phyloP scores from a whole-genome alignment of 2,329 filamentous ascomycete species.

The Ophiostoma ips region DNA sequence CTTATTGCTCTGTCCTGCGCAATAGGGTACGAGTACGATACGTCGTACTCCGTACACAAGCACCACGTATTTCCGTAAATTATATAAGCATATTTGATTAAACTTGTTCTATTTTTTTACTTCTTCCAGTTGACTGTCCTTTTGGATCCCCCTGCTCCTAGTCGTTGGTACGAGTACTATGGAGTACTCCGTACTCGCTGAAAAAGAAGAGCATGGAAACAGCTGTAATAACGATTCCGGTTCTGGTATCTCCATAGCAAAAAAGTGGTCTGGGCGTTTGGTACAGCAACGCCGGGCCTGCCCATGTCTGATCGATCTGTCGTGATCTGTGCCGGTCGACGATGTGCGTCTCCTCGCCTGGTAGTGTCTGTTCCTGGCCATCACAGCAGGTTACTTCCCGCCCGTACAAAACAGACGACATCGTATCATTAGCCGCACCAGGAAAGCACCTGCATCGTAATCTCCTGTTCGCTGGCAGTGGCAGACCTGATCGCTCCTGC shows the following conservation, averaged over 20 bases:
- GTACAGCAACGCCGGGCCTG: neutral
- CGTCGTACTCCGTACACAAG: too few species aligned
- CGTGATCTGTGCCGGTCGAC: too few species aligned
- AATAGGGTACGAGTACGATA: too few species aligned
- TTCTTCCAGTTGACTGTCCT: neutral
- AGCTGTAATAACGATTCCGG: too few species aligned
- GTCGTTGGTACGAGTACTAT: too few species aligned
- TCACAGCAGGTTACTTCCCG: too few species aligned
- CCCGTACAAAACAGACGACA: neutral
- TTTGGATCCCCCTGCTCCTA: neutral
- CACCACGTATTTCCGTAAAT: too few species aligned
- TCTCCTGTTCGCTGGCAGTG: neutral
- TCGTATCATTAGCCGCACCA: neutral
- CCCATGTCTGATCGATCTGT: neutral
- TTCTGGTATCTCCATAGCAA: neutral
- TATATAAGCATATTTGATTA: neutral
- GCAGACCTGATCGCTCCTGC: neutral
- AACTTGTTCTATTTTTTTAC: neutral
- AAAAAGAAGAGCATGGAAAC: neutral
- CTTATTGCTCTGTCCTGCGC: neutral
- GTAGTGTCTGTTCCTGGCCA: neutral
- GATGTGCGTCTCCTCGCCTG: too few species aligned
- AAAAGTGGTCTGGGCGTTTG: conserved; percentile 2
- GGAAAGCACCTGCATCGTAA: too few species aligned
- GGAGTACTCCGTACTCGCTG: neutral